Conservation (phyloP, 371 early-diverging fungal species). For the Actinomucor elegans region DNA sequence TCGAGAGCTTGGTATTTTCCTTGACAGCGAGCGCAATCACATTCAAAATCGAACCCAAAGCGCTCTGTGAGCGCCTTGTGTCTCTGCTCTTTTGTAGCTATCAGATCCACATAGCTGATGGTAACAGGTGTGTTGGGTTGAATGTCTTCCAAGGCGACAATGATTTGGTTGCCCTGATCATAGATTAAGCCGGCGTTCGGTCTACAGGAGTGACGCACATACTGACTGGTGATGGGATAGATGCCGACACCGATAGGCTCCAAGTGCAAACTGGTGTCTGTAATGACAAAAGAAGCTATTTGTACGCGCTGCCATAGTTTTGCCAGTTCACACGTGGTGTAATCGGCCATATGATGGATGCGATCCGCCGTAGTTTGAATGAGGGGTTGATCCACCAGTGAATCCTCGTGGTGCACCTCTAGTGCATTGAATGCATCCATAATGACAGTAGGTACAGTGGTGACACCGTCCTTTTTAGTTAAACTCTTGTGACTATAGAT, state of each 20-base stretch:
- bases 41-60: conserved; percentile 26
- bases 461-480: too few species aligned
- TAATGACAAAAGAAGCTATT: conserved; percentile 8
- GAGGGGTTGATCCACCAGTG: background rate
- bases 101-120: conserved; percentile 72
- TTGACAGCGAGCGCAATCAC: conserved; percentile 29
- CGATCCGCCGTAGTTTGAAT: background rate
- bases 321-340: background rate
- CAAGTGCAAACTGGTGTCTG: conserved; percentile 50
- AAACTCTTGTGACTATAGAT: conserved; percentile 29
- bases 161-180: conserved; percentile 37
- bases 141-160: conserved; percentile 65
- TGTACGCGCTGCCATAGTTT: conserved; percentile 23
- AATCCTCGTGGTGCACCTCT: background rate
- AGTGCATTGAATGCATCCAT: conserved; percentile 2
- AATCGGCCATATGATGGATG: background rate
- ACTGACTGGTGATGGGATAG: conserved; percentile 71
- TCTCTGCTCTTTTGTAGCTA: conserved; percentile 54
- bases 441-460: background rate
- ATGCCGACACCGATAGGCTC: conserved; percentile 68
- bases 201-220: conserved; percentile 78
- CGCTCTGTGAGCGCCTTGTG: conserved; percentile 44
- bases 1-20: conserved; percentile 8
- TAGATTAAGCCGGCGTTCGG: conserved; percentile 74
- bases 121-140: conserved; percentile 65